Conservation (phyloP, 2,329 filamentous ascomycete genomes). For the Fusarium tupiense region DNA sequence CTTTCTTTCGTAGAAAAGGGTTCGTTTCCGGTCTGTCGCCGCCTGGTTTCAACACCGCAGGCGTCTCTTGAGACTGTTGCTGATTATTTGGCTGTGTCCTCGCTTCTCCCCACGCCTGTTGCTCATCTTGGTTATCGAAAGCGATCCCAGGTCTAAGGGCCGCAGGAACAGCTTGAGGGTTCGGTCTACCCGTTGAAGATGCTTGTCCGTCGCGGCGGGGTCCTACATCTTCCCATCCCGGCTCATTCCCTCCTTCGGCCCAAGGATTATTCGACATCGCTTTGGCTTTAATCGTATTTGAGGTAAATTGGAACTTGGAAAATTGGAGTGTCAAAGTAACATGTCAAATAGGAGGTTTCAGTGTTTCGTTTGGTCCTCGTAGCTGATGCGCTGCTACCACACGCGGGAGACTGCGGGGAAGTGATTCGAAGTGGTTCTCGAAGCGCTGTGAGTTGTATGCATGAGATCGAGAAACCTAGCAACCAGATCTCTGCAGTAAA, state of each 20-base stretch:
- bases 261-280: conserved; percentile 40
- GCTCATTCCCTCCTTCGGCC: conserved; percentile 35
- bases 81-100: conserved; percentile 27
- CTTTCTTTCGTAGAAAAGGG: conserved; percentile 63
- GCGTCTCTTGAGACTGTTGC: conserved; percentile 36
- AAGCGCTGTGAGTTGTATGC: conserved; percentile 5
- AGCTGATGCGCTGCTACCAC: conserved; percentile 19
- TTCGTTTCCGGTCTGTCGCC: conserved; percentile 57
- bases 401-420: conserved; percentile 22
- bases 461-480: conserved; percentile 6
- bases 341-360: conserved; percentile 9
- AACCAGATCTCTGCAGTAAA: neutral
- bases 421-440: conserved; percentile 20
- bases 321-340: conserved; percentile 12
- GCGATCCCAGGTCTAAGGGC: conserved; percentile 47
- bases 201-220: conserved; percentile 23
- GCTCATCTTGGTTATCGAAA: conserved; percentile 40
- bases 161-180: conserved; percentile 42
- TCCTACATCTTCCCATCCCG: conserved; percentile 40
- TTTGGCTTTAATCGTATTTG: neutral
- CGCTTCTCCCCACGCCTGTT: conserved; percentile 47
- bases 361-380: neutral
- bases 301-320: neutral
- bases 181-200: neutral
- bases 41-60: conserved; percentile 49